A percentile compares a stretch with the other conserved stretches of the same genome.
phyloP scores from a whole-genome alignment of 192 early-diverging fungal species.

The Podila horticola region DNA sequence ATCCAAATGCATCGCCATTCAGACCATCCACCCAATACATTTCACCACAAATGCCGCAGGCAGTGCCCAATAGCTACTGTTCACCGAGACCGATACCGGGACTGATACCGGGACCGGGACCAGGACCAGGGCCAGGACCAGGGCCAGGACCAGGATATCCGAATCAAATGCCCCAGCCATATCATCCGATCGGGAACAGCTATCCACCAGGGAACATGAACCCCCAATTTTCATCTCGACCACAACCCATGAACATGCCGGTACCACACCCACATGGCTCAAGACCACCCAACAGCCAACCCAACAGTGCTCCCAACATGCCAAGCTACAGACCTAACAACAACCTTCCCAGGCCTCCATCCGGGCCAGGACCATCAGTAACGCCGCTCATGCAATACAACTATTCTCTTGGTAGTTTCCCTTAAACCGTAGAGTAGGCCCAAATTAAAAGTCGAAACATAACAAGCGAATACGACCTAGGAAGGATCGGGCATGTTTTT shows the following conservation, averaged over 20 bases:
- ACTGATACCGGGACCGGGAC: not conserved
- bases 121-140: not conserved
- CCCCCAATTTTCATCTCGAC: not conserved
- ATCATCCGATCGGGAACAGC: not conserved
- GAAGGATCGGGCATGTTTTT: too few species aligned
- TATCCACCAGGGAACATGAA: slow-evolving; percentile 5
- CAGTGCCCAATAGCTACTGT: not conserved
- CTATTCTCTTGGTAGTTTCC: slow-evolving; percentile 31
- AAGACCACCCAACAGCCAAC: slow-evolving; percentile 1
- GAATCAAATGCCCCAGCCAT: slow-evolving; percentile 7
- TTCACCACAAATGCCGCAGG: not conserved
- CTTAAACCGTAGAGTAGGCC: not conserved
- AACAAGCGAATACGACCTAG: too few species aligned
- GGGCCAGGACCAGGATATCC: not conserved
- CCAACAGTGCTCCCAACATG: slow-evolving; percentile 9
- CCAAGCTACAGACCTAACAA: slow-evolving; percentile 7
- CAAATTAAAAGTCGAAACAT: too few species aligned
- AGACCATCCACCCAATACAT: slow-evolving; percentile 31
- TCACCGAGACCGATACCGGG: not conserved
- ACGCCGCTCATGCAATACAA: slow-evolving; percentile 37
- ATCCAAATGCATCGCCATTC: slow-evolving; percentile 9
- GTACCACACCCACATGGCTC: not conserved
- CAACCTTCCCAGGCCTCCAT: slow-evolving; percentile 6
- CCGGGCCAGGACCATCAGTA: not conserved
- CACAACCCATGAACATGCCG: not conserved